Conservation (phyloP, 768 basidiomycete genomes). For the Russula earlei region DNA sequence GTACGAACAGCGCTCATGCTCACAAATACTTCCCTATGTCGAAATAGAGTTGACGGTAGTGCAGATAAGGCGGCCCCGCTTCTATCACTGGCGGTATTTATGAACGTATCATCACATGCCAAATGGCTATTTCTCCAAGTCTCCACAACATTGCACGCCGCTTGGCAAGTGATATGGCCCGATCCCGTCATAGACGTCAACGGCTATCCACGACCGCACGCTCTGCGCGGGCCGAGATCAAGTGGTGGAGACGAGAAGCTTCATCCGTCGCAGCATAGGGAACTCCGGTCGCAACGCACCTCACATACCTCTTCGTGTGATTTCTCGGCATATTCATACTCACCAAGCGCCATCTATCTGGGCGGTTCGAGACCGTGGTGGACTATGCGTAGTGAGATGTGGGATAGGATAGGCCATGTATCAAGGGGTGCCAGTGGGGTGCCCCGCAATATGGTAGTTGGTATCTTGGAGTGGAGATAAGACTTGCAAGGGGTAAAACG, state of each 20-base stretch:
- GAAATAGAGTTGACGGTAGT: neutral
- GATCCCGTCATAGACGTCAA: neutral
- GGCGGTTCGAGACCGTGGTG: neutral
- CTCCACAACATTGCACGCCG: neutral
- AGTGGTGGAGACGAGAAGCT: neutral
- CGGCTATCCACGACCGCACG: neutral
- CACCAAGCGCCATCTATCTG: too few relatives aligned
- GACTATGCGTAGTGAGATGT: neutral
- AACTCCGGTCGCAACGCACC: neutral
- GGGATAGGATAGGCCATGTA: neutral
- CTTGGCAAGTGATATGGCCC: neutral
- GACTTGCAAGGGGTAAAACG: too few relatives aligned
- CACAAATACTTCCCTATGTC: neutral
- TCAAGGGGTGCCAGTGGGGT: neutral
- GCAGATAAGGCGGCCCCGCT: too few relatives aligned
- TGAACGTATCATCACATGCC: conserved; percentile 5
- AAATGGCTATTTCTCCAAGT: neutral
- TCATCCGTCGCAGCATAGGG: too few relatives aligned
- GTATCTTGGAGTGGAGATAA: too few relatives aligned
- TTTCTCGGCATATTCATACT: too few relatives aligned
- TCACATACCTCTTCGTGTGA: too few relatives aligned
- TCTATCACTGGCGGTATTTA: neutral
- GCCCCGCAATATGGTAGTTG: neutral
- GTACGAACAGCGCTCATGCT: neutral
- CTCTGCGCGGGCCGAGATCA: neutral